phyloP scores from a whole-genome alignment of 371 early-diverging fungal genomes.

The Mortierella sp. region DNA sequence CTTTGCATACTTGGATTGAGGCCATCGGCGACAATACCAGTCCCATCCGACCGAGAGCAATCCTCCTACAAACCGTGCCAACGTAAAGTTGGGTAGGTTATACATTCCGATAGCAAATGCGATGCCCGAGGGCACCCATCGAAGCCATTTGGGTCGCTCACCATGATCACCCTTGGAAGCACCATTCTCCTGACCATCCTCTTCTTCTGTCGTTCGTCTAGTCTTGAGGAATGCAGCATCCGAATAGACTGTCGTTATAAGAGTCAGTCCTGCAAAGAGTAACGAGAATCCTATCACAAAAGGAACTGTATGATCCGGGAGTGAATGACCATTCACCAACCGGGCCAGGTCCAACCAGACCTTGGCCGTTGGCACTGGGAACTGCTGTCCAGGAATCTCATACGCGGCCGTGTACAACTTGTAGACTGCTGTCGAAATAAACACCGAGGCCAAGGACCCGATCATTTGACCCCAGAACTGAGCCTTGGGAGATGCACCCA shows the following conservation, averaged over 20 bases:
- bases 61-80: slow-evolving; percentile 81
- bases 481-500: slow-evolving; percentile 84
- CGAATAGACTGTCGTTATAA: slow-evolving; percentile 62
- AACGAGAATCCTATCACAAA: slow-evolving; percentile 68
- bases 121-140: slow-evolving; percentile 76
- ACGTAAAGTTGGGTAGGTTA: slow-evolving; percentile 83
- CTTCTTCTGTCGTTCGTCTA: slow-evolving; percentile 19
- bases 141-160: slow-evolving; percentile 45
- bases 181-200: too few relatives aligned
- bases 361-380: slow-evolving; percentile 82
- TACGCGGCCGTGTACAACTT: slow-evolving; percentile 78
- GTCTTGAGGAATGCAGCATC: slow-evolving; percentile 68
- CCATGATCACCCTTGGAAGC: too few relatives aligned
- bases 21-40: slow-evolving; percentile 53
- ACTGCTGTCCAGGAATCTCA: slow-evolving; percentile 75
- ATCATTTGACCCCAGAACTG: slow-evolving; percentile 89
- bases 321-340: slow-evolving; percentile 79
- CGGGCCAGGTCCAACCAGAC: slow-evolving; percentile 87
- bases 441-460: slow-evolving; percentile 79
- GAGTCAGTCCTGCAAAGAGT: slow-evolving; percentile 67
- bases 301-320: slow-evolving; percentile 73
- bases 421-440: slow-evolving; percentile 74
- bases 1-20: slow-evolving; percentile 23
- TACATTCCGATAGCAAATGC: slow-evolving; percentile 90
- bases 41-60: slow-evolving; percentile 61